Conservation (phyloP, 768 basidiomycete species). For the Podaxis pistillaris region DNA sequence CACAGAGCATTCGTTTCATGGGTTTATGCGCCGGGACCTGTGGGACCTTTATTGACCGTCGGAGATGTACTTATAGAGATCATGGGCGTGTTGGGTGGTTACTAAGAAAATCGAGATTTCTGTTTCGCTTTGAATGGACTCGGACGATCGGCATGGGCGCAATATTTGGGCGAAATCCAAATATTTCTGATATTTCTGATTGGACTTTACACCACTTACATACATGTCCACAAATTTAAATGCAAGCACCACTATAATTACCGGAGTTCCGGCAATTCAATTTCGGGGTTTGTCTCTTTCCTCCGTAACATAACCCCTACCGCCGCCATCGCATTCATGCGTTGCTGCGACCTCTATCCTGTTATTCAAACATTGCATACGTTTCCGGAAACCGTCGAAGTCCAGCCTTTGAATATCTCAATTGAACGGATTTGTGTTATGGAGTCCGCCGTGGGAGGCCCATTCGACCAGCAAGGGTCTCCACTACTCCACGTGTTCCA, state of each 20-base stretch:
- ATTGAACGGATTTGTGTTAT: constrained; percentile 34
- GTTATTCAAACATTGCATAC: constrained; percentile 1
- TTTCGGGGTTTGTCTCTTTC: neutral
- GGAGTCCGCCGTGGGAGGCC: constrained; percentile 33
- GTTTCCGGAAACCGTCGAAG: constrained; percentile 23
- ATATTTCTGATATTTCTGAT: too few species aligned
- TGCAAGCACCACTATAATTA: neutral
- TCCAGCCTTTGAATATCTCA: constrained; percentile 33
- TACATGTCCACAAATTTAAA: neutral
- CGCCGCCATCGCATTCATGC: neutral
- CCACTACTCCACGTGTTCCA: constrained; percentile 38
- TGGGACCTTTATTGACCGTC: too few species aligned
- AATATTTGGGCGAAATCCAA: too few species aligned
- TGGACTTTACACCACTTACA: too few species aligned
- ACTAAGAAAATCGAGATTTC: too few species aligned
- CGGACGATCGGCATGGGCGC: too few species aligned
- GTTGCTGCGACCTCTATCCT: neutral
- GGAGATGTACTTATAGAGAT: too few species aligned
- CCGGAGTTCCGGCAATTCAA: neutral
- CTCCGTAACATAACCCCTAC: neutral
- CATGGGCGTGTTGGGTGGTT: too few species aligned
- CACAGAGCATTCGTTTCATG: too few species aligned
- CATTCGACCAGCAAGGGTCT: constrained; percentile 33
- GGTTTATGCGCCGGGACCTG: too few species aligned
- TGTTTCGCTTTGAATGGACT: too few species aligned